phyloP scores from a whole-genome alignment of 108 stramenopile species.

The Cyclostephanos invisitatus region DNA sequence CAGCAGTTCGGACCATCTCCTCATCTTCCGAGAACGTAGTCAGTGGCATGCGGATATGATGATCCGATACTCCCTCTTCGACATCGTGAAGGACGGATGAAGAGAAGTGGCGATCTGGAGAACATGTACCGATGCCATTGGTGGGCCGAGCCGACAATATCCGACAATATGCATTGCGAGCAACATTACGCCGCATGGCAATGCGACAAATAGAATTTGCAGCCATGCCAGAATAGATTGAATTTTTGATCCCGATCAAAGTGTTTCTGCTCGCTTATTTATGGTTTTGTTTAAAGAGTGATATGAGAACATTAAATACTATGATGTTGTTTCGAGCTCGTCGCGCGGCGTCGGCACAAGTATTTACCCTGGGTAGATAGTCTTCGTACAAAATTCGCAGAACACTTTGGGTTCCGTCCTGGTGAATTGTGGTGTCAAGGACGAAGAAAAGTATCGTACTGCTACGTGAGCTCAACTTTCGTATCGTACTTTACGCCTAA shows the following conservation, averaged over 20 bases:
- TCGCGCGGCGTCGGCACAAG: too few relatives aligned
- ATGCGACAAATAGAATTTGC: constrained; percentile 5
- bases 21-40: constrained; percentile 86
- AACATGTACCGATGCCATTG: neutral
- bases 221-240: neutral
- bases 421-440: too few relatives aligned
- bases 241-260: neutral
- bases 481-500: too few relatives aligned
- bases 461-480: too few relatives aligned
- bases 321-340: too few relatives aligned
- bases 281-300: neutral
- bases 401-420: too few relatives aligned
- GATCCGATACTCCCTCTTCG: neutral
- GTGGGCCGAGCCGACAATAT: neutral
- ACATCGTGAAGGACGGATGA: constrained; percentile 3
- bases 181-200: neutral
- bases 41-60: constrained; percentile 54
- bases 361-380: too few relatives aligned
- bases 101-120: neutral
- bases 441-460: too few relatives aligned
- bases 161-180: constrained; percentile 1
- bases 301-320: too few relatives aligned
- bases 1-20: constrained; percentile 64
- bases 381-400: too few relatives aligned
- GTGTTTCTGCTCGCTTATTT: neutral